Base-by-base conservation (phyloP, 1,139 yeast genomes). In the Debaryomyces robertsiae region DNA sequence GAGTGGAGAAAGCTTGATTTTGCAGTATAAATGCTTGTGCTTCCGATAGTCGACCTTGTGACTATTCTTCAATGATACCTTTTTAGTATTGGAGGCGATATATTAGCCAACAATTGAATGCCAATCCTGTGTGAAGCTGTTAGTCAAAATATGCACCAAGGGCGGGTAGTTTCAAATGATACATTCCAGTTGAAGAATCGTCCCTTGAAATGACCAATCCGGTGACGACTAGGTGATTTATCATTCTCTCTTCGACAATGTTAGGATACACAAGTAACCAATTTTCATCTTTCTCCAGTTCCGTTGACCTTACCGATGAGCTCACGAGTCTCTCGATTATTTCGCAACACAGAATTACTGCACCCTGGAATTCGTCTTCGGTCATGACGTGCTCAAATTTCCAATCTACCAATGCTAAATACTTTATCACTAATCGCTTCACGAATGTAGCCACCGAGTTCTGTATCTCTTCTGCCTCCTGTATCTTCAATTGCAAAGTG, bases 401-500 rank as follows among this genome's bases (percentile, higher is more conserved):
- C 57, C 59, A 52, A 41, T 55, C 58, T 37, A 55, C 55, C 11
- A 58, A 39, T 9, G 65, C 64, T 18, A 61, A 46, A 27, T 55
- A 48, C 46, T 58, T 60, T 25, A 57, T 47, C 11, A 61, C 40
- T 7, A 61, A 52, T 29, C 62, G 46, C 32, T 54, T 55, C 39
- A 63, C 41, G 36, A 52, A 59, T 9, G 46, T 39, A 14, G 46
- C 40, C 27, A 59, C 36, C 3, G 27, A 19, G 7, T 46, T 48
- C 23, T 55, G 54, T 9, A 48, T 39, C 3, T 42, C 38, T n/a
- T 40, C 40, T 2, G 57, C 49, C 41, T 48, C 50, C 1, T 34
- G 38, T 9, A 43, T 14, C 19, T 46, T 45, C 5, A 24, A 33
- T 9, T 41, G 40, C 9, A 50, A 32, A 4, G 34, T 9, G 9